These are phyloP conservation scores for Verticillium klebahnii DNA, from an alignment of 2,329 filamentous ascomycete genomes.

Conservation along the genomic window DNA sequence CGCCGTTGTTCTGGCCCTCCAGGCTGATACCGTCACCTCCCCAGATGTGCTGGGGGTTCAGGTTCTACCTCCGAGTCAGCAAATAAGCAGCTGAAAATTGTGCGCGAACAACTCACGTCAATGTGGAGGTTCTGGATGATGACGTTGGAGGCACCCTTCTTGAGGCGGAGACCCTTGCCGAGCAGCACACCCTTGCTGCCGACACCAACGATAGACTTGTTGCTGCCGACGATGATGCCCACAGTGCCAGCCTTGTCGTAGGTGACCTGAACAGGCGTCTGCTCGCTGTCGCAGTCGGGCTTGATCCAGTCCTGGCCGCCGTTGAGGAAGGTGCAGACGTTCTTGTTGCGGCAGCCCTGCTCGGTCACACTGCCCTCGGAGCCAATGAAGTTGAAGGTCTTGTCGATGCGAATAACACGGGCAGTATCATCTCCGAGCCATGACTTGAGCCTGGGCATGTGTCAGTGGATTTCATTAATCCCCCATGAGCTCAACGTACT, in stretches of 20 bases:
- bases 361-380: slow-evolving; percentile 15
- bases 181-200: slow-evolving; percentile 32
- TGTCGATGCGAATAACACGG: slow-evolving; percentile 28
- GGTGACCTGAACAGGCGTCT: slow-evolving; percentile 12
- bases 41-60: slow-evolving; percentile 35
- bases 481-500: neutral
- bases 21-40: slow-evolving; percentile 29
- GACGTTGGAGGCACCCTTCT: slow-evolving; percentile 25
- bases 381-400: slow-evolving; percentile 19
- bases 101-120: neutral
- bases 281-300: slow-evolving; percentile 17
- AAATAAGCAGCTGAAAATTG: no score
- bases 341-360: slow-evolving; percentile 18
- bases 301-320: slow-evolving; percentile 20
- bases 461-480: neutral
- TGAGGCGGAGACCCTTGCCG: slow-evolving; percentile 33
- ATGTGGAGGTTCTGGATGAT: slow-evolving; percentile 37
- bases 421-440: slow-evolving; percentile 23
- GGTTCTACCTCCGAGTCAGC: slow-evolving; percentile 24
- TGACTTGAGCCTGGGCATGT: slow-evolving; percentile 11
- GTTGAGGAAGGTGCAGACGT: slow-evolving; percentile 8
- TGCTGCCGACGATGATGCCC: slow-evolving; percentile 27
- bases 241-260: slow-evolving; percentile 28
- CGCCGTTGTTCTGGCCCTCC: slow-evolving; percentile 20
- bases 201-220: slow-evolving; percentile 35